These are phyloP conservation scores for Filosporella fistucella DNA, from an alignment of 495 filamentous ascomycete species.

Conservation along the genomic window DNA sequence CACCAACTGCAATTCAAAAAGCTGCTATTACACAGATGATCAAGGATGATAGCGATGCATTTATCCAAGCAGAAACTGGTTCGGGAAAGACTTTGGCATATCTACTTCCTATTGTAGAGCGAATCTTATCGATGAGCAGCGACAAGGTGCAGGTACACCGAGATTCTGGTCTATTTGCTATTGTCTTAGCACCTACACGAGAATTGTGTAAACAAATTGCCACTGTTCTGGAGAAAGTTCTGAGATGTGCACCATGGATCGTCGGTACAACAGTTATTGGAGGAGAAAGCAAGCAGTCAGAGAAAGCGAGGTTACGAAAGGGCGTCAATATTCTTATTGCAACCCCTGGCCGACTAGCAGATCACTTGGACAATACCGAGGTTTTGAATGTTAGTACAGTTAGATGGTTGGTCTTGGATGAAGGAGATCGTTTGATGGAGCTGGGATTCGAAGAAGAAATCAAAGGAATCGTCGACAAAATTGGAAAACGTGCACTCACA, in stretches of 20 bases:
- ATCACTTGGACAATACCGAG: constrained; percentile 90
- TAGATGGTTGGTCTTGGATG: constrained; percentile 89
- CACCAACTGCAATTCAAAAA: constrained; percentile 92
- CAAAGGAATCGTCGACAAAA: constrained; percentile 72
- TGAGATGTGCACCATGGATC: constrained; percentile 82
- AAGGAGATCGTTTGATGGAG: constrained; percentile 95
- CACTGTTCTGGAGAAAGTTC: constrained; percentile 71
- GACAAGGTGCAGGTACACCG: constrained; percentile 55
- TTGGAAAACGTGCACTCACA: constrained; percentile 46
- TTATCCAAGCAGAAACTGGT: constrained; percentile 94
- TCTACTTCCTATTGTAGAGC: constrained; percentile 82
- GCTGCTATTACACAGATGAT: constrained; percentile 74
- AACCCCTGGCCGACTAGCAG: constrained; percentile 82
- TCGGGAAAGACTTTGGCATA: constrained; percentile 97
- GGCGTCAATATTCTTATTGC: constrained; percentile 93
- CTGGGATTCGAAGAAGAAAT: constrained; percentile 90
- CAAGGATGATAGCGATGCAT: constrained; percentile 83
- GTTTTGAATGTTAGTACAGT: constrained; percentile 83
- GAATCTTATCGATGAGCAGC: constrained; percentile 73
- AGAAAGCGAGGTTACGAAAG: constrained; percentile 89
- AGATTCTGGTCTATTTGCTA: constrained; percentile 85
- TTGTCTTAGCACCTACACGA: constrained; percentile 86
- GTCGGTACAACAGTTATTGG: constrained; percentile 90
- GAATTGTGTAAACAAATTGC: constrained; percentile 93
- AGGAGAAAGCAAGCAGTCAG: constrained; percentile 95